Conservation (phyloP, 2,329 filamentous ascomycete species). For the Epichloe amarillans region DNA sequence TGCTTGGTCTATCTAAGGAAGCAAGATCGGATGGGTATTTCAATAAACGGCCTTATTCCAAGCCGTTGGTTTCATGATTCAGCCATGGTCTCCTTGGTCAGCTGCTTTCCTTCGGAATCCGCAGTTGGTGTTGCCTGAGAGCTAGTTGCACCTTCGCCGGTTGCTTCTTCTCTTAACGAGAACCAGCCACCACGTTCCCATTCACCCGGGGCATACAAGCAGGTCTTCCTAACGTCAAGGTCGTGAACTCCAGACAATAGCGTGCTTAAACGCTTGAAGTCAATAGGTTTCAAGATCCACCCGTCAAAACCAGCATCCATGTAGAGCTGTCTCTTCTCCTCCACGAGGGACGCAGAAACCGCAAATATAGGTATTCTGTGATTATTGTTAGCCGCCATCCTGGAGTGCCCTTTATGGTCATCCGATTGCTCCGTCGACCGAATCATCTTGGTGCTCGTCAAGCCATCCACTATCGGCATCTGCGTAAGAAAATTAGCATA, state of each 20-base stretch:
- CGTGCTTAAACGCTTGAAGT: constrained; percentile 60
- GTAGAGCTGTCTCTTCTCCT: constrained; percentile 55
- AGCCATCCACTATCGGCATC: constrained; percentile 88
- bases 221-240: constrained; percentile 40
- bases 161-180: constrained; percentile 6
- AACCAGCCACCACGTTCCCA: constrained; percentile 93
- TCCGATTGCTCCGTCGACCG: constrained; percentile 51
- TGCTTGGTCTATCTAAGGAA: not conserved
- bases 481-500: constrained; percentile 20
- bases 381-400: constrained; percentile 47
- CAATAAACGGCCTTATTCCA: not conserved
- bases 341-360: constrained; percentile 70
- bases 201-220: constrained; percentile 54
- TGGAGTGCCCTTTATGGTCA: constrained; percentile 38
- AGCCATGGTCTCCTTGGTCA: not conserved
- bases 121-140: constrained; percentile 17
- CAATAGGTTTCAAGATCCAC: constrained; percentile 82
- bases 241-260: constrained; percentile 59
- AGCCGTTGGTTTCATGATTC: not conserved
- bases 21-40: not conserved
- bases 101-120: constrained; percentile 5
- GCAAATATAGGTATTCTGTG: constrained; percentile 70
- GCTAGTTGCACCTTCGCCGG: constrained; percentile 6
- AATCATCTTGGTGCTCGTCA: constrained; percentile 73
- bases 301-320: constrained; percentile 73